Evolutionary conservation across 306 rosid genomes (phyloP), one percentile per base, ranked within the genome.

Genomic region (Castanea mollissima): DNA sequence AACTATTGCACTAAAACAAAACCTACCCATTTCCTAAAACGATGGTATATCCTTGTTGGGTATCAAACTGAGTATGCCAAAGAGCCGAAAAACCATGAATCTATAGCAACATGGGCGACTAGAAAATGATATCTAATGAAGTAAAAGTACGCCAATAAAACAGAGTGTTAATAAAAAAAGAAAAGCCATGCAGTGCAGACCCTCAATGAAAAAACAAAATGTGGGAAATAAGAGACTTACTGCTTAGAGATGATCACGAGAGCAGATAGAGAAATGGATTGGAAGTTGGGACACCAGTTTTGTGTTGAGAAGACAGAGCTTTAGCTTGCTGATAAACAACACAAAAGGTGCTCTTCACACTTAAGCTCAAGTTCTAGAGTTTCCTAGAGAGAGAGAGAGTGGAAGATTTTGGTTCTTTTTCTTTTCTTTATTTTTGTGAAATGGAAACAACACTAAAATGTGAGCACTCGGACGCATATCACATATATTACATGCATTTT

Each of bases 321-420:
- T 20, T 71, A 60, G 69, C 63, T 27, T 20, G 68, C 34, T 14
- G n/a, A 34, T 31, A 35, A 20, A 59, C 68, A 72, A 74, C 49
- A 71, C 59, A 79, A 19, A 80, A 49, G 87, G 41, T 56, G 58
- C 16, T 41, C 2, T 41, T 8, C 8, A 2, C 11, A 2, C 46
- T 49, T 11, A 49, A 49, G 54, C 1, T 38, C 57, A 8, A 31
- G 34, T 86, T 86, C 89, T 81, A 78, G 89, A 86, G 72, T 71
- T 59, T 86, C 75, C 87, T 7, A 52, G 89, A 86, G 31, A 6
- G 41, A 6, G 6, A 5, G 32, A 59, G 7, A 14, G 18, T 6
- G 14, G n/a, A 31, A 63, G 2, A 29, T 16, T 15, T 8, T 31
- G 70, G 41, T 5, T 4, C 8, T 29, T 16, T 1, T 32, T 4